Percentiles rank a stretch among this genome's conserved stretches.
Evolutionary conservation across 2,329 filamentous ascomycete species (phyloP).

Genomic region (Trichophyton mentagrophytes): DNA sequence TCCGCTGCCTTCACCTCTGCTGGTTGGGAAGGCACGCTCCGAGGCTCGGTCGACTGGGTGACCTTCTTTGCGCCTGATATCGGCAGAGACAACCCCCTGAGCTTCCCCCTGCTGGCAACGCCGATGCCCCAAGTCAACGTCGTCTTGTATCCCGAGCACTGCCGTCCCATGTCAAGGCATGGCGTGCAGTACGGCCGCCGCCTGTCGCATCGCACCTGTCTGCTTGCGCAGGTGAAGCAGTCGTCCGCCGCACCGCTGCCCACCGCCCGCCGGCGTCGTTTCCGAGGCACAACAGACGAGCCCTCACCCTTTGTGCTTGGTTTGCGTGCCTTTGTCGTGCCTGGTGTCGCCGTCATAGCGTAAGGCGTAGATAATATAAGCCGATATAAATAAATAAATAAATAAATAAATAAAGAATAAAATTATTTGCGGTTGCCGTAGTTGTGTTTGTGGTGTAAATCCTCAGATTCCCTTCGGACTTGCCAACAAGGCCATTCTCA

Average conservation of each 20-base stretch:
- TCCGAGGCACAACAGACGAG: constrained; percentile 26
- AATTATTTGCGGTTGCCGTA: no score
- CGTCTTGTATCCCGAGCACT: constrained; percentile 93
- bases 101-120: constrained; percentile 87
- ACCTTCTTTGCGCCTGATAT: constrained; percentile 38
- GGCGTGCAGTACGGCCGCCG: constrained; percentile 88
- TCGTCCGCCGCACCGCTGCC: constrained; percentile 84
- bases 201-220: constrained; percentile 75
- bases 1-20: background rate
- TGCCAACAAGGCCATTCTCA: no score
- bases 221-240: constrained; percentile 85
- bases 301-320: background rate
- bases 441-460: no score
- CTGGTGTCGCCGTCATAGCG: background rate
- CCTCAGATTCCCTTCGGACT: no score
- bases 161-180: constrained; percentile 80
- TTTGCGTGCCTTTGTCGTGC: background rate
- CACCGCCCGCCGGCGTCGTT: constrained; percentile 77
- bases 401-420: no score
- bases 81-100: constrained; percentile 71
- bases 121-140: constrained; percentile 94
- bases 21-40: background rate
- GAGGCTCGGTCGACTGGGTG: constrained; percentile 14
- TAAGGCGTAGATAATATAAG: background rate
- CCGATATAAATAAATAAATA: background rate